Percentiles rank a stretch among this genome's conserved stretches.
Evolutionary conservation across 2,329 filamentous ascomycete genomes (phyloP).

Genomic region (Colletotrichum melonis): DNA sequence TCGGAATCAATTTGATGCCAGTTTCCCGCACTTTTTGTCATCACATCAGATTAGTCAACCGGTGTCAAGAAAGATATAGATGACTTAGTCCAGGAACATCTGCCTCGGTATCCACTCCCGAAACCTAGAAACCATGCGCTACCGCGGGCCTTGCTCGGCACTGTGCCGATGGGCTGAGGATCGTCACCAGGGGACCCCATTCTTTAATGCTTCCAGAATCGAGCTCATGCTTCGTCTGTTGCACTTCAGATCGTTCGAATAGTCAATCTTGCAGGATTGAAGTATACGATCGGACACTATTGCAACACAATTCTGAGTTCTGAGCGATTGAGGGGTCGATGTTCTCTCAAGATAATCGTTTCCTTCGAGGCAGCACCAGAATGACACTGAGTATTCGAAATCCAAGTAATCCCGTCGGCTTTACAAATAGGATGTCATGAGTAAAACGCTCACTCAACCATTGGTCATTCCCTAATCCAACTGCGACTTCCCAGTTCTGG

Average conservation of each 20-base stretch:
- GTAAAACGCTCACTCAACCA: neutral
- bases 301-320: neutral
- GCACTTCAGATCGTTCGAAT: neutral
- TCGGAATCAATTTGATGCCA: neutral
- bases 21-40: neutral
- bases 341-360: too few relatives aligned
- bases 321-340: too few relatives aligned
- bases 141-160: slow-evolving; percentile 9
- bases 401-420: neutral
- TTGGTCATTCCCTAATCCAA: neutral
- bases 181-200: neutral
- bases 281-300: neutral
- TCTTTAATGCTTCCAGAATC: neutral
- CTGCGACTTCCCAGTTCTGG: neutral
- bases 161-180: slow-evolving; percentile 9
- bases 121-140: slow-evolving; percentile 13
- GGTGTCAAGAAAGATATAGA: neutral
- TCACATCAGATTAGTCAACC: neutral
- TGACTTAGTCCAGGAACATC: neutral
- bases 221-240: neutral
- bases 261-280: neutral
- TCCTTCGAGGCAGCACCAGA: too few relatives aligned
- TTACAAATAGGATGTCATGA: neutral
- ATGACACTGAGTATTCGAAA: too few relatives aligned
- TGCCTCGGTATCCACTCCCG: slow-evolving; percentile 10